These are phyloP conservation scores for Lolium perenne DNA, from an alignment of 176 grass and related monocot species.

Conservation along the genomic window DNA sequence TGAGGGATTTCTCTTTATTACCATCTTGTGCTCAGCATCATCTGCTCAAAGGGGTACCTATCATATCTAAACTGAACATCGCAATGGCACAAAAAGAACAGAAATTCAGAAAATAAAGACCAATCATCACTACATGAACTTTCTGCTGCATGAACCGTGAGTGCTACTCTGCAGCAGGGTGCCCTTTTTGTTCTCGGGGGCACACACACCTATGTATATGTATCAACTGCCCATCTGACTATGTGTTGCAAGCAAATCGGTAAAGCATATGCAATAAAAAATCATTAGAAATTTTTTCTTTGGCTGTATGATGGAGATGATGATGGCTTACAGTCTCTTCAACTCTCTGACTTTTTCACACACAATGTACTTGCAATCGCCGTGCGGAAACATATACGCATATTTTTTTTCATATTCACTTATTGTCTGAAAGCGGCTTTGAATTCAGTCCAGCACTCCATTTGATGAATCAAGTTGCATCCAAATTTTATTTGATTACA, in stretches of 20 bases:
- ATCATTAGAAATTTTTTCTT: conserved; percentile 21
- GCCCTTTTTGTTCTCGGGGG: background rate
- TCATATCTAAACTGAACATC: no score
- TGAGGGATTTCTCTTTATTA: no score
- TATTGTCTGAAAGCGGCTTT: background rate
- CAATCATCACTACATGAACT: conserved; percentile 26
- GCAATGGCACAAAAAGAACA: no score
- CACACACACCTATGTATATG: background rate
- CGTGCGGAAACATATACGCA: background rate
- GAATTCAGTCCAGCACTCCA: background rate
- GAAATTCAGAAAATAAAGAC: background rate
- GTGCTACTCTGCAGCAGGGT: conserved; percentile 31
- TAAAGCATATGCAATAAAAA: conserved; percentile 38
- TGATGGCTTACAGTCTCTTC: no score
- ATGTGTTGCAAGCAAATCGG: conserved; percentile 5
- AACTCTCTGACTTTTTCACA: no score
- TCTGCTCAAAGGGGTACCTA: no score
- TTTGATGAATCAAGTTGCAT: background rate
- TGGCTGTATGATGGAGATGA: no score
- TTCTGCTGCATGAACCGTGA: conserved; percentile 23
- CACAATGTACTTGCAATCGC: no score
- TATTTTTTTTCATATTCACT: background rate
- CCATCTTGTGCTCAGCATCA: no score
- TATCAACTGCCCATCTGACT: background rate
- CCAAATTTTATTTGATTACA: background rate